These are phyloP conservation scores for Scheffersomyces lignicola DNA, from an alignment of 1,139 yeast species.

Conservation along the genomic window DNA sequence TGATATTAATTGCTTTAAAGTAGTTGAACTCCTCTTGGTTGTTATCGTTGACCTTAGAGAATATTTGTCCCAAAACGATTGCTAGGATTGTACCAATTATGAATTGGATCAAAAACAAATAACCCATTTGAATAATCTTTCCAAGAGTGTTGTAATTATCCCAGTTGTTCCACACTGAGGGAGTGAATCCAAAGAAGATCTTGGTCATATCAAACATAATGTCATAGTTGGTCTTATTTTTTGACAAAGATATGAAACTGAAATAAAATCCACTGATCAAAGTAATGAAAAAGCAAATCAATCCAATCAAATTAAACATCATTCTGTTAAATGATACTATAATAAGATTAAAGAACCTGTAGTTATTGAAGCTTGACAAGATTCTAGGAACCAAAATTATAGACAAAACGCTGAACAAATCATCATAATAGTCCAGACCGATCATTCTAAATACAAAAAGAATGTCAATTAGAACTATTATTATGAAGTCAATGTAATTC, in stretches of 20 bases:
- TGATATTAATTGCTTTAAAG: conserved; percentile 39
- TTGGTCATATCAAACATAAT: conserved; percentile 58
- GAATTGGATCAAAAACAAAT: conserved; percentile 57
- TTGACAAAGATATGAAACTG: conserved; percentile 54
- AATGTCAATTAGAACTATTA: conserved; percentile 31
- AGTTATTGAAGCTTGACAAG: conserved; percentile 54
- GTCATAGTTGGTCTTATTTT: conserved; percentile 43
- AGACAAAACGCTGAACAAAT: conserved; percentile 47
- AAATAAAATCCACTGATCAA: conserved; percentile 61
- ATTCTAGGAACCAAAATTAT: conserved; percentile 56
- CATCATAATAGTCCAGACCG: conserved; percentile 21
- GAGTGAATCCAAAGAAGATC: conserved; percentile 62
- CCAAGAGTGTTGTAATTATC: conserved; percentile 51
- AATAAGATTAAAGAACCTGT: conserved; percentile 54
- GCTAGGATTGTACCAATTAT: conserved; percentile 59
- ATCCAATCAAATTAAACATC: conserved; percentile 56
- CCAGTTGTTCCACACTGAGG: conserved; percentile 67
- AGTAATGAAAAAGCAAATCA: conserved; percentile 50
- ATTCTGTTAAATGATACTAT: conserved; percentile 53
- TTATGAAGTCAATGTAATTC: conserved; percentile 40
- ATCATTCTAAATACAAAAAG: conserved; percentile 25
- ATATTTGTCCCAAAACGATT: conserved; percentile 52
- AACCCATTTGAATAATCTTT: conserved; percentile 48
- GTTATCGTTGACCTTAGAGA: conserved; percentile 37
- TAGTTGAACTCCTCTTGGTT: conserved; percentile 45